Evolutionary conservation across 768 basidiomycete genomes (phyloP).

Genomic region (Steccherinum ochraceum): DNA sequence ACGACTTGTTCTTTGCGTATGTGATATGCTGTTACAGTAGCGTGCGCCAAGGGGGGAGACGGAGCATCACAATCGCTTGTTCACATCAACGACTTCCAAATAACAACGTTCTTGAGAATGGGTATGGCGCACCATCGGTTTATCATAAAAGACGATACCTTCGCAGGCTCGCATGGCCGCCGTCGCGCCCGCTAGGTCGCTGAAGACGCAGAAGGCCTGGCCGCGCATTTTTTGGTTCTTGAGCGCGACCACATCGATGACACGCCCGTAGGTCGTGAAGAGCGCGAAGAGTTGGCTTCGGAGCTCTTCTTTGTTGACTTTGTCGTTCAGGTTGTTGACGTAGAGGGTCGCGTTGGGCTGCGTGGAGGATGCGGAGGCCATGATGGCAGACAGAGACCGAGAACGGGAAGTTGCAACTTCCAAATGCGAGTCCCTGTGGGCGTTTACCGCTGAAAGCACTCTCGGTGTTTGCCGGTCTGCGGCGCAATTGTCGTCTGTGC

Average conservation of each 20-base stretch:
- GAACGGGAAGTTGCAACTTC: too few relatives aligned
- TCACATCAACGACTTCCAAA: constrained; percentile 23
- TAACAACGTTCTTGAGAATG: constrained; percentile 17
- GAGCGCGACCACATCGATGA: constrained; percentile 89
- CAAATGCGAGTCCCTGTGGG: too few relatives aligned
- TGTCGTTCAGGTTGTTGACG: constrained; percentile 89
- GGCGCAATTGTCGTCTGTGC: too few relatives aligned
- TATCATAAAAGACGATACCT: constrained; percentile 91
- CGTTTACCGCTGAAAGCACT: too few relatives aligned
- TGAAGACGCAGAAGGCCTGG: constrained; percentile 95
- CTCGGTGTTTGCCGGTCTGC: too few relatives aligned
- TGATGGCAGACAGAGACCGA: constrained; percentile 4
- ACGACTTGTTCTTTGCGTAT: constrained; percentile 87
- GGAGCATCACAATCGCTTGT: constrained; percentile 13
- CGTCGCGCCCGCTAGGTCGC: constrained; percentile 85
- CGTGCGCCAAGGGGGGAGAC: constrained; percentile 3
- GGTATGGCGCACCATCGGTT: constrained; percentile 64
- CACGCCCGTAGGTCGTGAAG: constrained; percentile 89
- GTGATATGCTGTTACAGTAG: constrained; percentile 63
- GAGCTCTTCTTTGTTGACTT: constrained; percentile 88
- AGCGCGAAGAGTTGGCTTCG: constrained; percentile 76
- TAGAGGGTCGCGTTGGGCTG: constrained; percentile 88
- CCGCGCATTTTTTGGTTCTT: constrained; percentile 84
- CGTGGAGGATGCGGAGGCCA: constrained; percentile 31
- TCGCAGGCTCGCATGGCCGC: constrained; percentile 90